Evolutionary conservation across 768 basidiomycete species (phyloP), one percentile per base, ranked within the genome.

Genomic region (Boletus fagicola): DNA sequence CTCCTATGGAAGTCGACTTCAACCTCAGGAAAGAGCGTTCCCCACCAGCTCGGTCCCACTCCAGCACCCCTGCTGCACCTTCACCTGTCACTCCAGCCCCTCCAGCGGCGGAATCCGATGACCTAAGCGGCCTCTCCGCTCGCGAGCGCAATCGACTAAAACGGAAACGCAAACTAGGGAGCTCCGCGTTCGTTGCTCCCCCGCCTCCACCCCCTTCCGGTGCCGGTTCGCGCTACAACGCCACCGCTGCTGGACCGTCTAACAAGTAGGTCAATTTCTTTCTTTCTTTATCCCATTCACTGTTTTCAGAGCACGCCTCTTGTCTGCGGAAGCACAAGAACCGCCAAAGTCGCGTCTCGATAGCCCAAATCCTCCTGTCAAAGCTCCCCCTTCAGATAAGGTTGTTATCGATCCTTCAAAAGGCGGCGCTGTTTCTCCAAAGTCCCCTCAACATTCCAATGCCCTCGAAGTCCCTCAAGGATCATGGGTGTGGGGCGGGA

Each of bases 71-170:
- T 35, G 76, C 71, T 1, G 72, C 62, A 35, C 77, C 81, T 3
- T 80, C 85, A 0, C 83, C 86, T 0, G 74, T 83, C 10, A 75
- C 80, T 16, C 66, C 72, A 7, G 51, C 65, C 4, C 71, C 74
- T 6, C 72, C 75, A 4, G 72, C 72, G 0, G 35, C 38, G 12
- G 82, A 85, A 43, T 30, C 59, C 9, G 59, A 75, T 13, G 84
- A 87, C 60, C 59, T 77, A 5, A 75, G 67, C 43, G 82, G 81
- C 7, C 76, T 98, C 45, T 97, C 94, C 33, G 93, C 94, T 12
- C 85, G 97, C 53, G 96, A 98, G 73, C 84, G 90, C 33, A 97
- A 97, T 69, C 84, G 95, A 47, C 77, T 98, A 33, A 99, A 99
- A 72, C 83, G 97, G 30, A 98, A 98, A 69, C 88, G 95, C 54